Evolutionary conservation across 2,329 filamentous ascomycete genomes (phyloP).

Genomic region (Fusarium sp.): DNA sequence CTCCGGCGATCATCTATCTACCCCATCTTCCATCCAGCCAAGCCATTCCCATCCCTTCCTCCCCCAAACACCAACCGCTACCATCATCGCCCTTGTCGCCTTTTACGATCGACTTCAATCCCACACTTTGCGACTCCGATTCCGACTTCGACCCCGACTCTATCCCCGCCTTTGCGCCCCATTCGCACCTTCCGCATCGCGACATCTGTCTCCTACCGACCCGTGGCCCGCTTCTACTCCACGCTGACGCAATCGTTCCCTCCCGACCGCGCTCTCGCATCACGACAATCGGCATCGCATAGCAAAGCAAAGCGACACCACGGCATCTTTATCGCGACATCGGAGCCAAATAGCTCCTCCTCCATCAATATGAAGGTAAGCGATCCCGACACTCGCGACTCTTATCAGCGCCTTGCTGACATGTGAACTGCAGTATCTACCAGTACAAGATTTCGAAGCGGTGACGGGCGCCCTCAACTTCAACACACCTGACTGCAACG

Average conservation of each 20-base stretch:
- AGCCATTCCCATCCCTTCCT: conserved; percentile 16
- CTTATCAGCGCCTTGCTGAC: conserved; percentile 33
- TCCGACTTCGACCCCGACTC: not conserved
- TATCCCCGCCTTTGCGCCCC: not conserved
- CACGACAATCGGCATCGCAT: conserved; percentile 14
- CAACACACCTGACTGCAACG: conserved; percentile 90
- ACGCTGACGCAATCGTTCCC: conserved; percentile 49
- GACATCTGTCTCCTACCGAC: conserved; percentile 32
- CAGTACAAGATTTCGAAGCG: conserved; percentile 89
- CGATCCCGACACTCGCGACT: conserved; percentile 1
- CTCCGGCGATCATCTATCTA: conserved; percentile 40
- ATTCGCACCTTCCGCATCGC: conserved; percentile 32
- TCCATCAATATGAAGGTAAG: conserved; percentile 55
- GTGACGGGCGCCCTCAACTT: conserved; percentile 96
- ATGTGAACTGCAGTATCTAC: conserved; percentile 77
- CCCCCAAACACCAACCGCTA: conserved; percentile 20
- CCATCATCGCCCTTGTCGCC: conserved; percentile 20
- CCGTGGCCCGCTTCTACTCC: conserved; percentile 43
- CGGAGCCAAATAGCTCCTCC: conserved; percentile 5
- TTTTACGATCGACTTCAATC: conserved; percentile 21
- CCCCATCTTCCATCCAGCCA: conserved; percentile 28
- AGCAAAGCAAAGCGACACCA: conserved; percentile 16
- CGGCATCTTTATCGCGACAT: conserved; percentile 5
- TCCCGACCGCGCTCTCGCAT: conserved; percentile 26
- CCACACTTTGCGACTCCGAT: not conserved